Conservation (phyloP, 441 rosid genomes). For the Euphorbia celastroides region DNA sequence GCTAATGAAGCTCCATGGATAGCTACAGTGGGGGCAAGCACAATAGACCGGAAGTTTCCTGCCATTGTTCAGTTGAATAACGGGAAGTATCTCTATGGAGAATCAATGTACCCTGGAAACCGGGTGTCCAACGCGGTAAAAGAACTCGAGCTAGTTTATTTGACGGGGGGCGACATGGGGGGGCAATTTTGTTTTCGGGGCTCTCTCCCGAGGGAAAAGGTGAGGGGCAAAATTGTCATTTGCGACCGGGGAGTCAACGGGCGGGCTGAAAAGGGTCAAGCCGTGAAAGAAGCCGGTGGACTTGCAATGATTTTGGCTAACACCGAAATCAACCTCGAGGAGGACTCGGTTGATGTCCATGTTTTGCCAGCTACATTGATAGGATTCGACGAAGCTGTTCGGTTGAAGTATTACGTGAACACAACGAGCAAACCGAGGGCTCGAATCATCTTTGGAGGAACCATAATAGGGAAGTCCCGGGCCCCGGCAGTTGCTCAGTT, state of each 20-base stretch:
- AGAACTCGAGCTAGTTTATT: conserved; percentile 68
- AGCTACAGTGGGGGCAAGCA: conserved; percentile 57
- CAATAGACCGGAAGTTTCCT: conserved; percentile 58
- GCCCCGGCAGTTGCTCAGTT: conserved; percentile 79
- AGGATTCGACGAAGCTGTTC: conserved; percentile 57
- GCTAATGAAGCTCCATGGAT: conserved; percentile 83
- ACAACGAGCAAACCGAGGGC: conserved; percentile 39
- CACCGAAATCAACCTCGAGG: conserved; percentile 62
- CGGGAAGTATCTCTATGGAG: conserved; percentile 51
- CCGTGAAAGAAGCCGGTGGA: conserved; percentile 75
- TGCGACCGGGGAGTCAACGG: conserved; percentile 74
- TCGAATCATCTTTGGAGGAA: conserved; percentile 58
- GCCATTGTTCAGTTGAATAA: conserved; percentile 53
- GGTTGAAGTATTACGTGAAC: conserved; percentile 50
- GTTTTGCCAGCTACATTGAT: conserved; percentile 61
- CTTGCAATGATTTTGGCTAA: conserved; percentile 77
- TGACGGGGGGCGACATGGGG: conserved; percentile 49
- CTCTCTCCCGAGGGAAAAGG: conserved; percentile 48
- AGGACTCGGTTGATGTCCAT: conserved; percentile 71
- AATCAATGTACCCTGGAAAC: conserved; percentile 55
- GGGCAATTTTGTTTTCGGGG: conserved; percentile 63
- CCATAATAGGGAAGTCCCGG: conserved; percentile 59
- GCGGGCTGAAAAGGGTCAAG: conserved; percentile 74
- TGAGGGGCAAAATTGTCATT: conserved; percentile 69
- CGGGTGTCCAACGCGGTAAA: conserved; percentile 32